Conservation (phyloP, 495 filamentous ascomycete genomes). For the Lasiosphaeris hirsuta region DNA sequence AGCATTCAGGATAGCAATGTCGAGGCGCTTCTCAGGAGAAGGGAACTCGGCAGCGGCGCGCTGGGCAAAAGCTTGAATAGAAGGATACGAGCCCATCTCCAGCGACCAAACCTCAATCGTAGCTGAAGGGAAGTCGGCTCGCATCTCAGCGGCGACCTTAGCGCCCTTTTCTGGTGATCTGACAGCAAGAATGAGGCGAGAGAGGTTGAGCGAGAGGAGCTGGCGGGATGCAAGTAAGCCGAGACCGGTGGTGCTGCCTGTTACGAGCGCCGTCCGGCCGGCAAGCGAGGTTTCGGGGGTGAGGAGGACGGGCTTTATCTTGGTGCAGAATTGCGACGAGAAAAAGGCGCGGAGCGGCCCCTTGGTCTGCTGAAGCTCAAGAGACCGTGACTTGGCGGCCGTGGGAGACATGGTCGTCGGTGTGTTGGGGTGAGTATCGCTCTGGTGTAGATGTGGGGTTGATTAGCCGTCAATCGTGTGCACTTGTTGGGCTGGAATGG, state of each 20-base stretch:
- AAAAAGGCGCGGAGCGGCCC: neutral
- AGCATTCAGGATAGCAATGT: conserved; percentile 50
- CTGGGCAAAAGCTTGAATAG: conserved; percentile 38
- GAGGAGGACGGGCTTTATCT: neutral
- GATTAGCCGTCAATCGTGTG: no score
- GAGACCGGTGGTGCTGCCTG: conserved; percentile 51
- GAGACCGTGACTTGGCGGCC: neutral
- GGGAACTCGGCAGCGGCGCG: conserved; percentile 28
- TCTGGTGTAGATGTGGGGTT: no score
- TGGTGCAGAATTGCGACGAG: conserved; percentile 5
- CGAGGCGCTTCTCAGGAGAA: conserved; percentile 25
- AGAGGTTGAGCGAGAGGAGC: conserved; percentile 16
- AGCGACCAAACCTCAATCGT: conserved; percentile 52
- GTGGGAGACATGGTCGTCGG: neutral
- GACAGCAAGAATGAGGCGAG: conserved; percentile 16
- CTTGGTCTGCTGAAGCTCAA: conserved; percentile 1
- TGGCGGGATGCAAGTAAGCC: conserved; percentile 48
- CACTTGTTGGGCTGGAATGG: neutral
- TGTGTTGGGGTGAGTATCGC: no score
- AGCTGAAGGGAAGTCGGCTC: conserved; percentile 4
- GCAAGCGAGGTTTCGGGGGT: conserved; percentile 12
- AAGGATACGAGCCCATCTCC: conserved; percentile 47
- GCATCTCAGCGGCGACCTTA: conserved; percentile 2
- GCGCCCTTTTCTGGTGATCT: conserved; percentile 18
- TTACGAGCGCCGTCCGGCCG: conserved; percentile 49